A percentile compares a stretch with the other conserved stretches of the same genome.
phyloP scores from a whole-genome alignment of 2,329 filamentous ascomycete species.

The Aspergillus persii region DNA sequence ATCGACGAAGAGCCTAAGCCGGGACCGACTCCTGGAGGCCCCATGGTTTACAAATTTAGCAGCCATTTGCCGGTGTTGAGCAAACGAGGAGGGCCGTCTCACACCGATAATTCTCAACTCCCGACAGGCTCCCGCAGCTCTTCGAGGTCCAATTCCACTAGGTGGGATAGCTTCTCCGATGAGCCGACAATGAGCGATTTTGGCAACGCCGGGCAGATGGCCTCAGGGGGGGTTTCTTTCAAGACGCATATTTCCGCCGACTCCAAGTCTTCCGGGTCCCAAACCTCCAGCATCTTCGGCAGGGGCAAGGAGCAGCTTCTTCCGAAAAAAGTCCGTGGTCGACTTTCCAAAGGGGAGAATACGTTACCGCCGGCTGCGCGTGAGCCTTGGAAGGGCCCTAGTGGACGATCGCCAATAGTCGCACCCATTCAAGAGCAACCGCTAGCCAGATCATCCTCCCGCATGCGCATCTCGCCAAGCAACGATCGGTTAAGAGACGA shows the following conservation, averaged over 20 bases:
- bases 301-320: constrained; percentile 39
- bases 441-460: constrained; percentile 55
- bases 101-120: constrained; percentile 3
- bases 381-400: constrained; percentile 68
- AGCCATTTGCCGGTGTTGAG: constrained; percentile 31
- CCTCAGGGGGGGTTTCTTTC: constrained; percentile 45
- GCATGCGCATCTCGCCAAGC: constrained; percentile 36
- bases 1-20: constrained; percentile 31
- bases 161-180: constrained; percentile 66
- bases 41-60: constrained; percentile 20
- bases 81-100: constrained; percentile 17
- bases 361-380: constrained; percentile 45
- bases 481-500: constrained; percentile 25
- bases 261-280: constrained; percentile 25
- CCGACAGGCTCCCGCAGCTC: background rate
- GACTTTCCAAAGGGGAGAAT: constrained; percentile 37
- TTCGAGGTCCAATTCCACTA: constrained; percentile 15
- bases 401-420: constrained; percentile 64
- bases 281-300: constrained; percentile 27
- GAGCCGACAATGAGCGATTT: constrained; percentile 60
- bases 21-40: constrained; percentile 14
- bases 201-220: constrained; percentile 57
- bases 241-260: constrained; percentile 18
- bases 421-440: constrained; percentile 63
- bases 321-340: constrained; percentile 34